phyloP scores from a whole-genome alignment of 1,284 basidiomycete species.

The Ceratobasidium theobromae region DNA sequence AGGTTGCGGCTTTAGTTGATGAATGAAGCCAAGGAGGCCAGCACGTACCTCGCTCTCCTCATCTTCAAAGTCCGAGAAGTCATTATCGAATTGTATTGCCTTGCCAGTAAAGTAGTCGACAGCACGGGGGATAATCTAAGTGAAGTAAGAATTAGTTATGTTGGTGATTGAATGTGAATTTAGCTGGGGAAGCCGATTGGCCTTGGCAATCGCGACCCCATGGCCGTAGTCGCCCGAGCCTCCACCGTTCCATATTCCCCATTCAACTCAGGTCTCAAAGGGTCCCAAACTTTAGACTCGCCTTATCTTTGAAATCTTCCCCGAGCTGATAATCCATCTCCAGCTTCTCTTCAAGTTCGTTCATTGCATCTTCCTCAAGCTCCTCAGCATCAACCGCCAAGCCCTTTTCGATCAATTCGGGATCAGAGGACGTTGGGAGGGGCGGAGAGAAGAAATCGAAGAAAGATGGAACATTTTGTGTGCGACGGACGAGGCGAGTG shows the following conservation, averaged over 20 bases:
- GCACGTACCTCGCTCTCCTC: conserved; percentile 43
- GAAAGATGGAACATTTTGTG: conserved; percentile 86
- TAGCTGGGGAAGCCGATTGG: conserved; percentile 19
- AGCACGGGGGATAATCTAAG: conserved; percentile 88
- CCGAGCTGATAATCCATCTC: conserved; percentile 98
- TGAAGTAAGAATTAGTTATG: neutral
- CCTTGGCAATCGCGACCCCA: too few relatives aligned
- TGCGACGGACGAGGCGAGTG: conserved; percentile 88
- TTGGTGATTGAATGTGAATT: neutral
- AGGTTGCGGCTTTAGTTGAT: neutral
- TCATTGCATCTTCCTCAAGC: conserved; percentile 80
- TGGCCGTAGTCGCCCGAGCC: too few relatives aligned
- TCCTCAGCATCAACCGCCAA: conserved; percentile 65
- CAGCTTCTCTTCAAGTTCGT: conserved; percentile 88
- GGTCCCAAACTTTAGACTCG: too few relatives aligned
- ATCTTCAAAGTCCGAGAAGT: conserved; percentile 63
- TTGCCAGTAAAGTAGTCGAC: conserved; percentile 97
- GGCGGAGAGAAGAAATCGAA: conserved; percentile 97
- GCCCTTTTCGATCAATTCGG: conserved; percentile 18
- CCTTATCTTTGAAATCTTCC: conserved; percentile 97
- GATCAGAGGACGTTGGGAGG: conserved; percentile 68
- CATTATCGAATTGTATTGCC: conserved; percentile 84
- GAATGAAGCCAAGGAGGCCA: neutral
- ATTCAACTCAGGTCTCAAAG: too few relatives aligned
- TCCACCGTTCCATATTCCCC: too few relatives aligned